Conservation (phyloP, 306 rosid species). For the Malus domestica region ASM211411v1 NC_041804.1:24731001-24731500, state of each 20-base stretch:
- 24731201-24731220: conserved; percentile 67
- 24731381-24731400: conserved; percentile 69
- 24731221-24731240: conserved; percentile 79
- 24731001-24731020: conserved; percentile 54
- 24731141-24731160: conserved; percentile 50
- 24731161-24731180: conserved; percentile 81
- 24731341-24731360: conserved; percentile 69
- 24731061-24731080: conserved; percentile 65
- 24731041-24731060: conserved; percentile 88
- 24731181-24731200: conserved; percentile 64
- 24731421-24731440: conserved; percentile 75
- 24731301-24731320: conserved; percentile 74
- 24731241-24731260: conserved; percentile 75
- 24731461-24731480: conserved; percentile 63
- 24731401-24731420: conserved; percentile 65
- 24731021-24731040: conserved; percentile 78
- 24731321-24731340: conserved; percentile 61
- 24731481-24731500: conserved; percentile 56
- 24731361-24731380: conserved; percentile 51
- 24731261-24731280: conserved; percentile 76
- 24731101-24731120: conserved; percentile 93
- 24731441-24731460: conserved; percentile 74
- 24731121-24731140: conserved; percentile 78
- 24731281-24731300: conserved; percentile 65
- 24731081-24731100: conserved; percentile 58